Base-by-base conservation (phyloP, 202 grass and related monocot genomes). In the Zizania palustris region DNA sequence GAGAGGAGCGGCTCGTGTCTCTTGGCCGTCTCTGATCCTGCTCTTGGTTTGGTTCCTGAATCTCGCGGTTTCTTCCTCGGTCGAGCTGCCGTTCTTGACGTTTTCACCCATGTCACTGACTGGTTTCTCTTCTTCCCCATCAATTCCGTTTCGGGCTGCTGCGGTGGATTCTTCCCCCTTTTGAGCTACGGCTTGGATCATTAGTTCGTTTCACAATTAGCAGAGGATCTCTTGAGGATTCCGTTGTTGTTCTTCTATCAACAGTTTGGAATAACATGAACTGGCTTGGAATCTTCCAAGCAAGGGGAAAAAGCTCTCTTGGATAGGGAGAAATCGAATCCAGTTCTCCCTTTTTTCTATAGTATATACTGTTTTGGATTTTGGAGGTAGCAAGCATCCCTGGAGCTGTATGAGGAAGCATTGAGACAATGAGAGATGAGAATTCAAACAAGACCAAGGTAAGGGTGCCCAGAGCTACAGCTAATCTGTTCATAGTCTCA, bases 361-460 rank as follows among this genome's bases (percentile, higher is more conserved):
- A 19, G 56, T 46, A 63, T 45, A 56, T 76, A 60, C 84, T 63
- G 44, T 72, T 73, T 55, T 72, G 48, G 75, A 41, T 18, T 14
- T 55, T 72, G 48, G 75, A 62, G 65, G 75, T 41, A 72, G 69
- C 58, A 20, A 61, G 7, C 58, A 43, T 84, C 34, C 45, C 71
- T 58, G 72, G 15, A 84, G 61, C 88, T 98, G 91, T 70, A 93
- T 97, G 94, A 90, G 84, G 91, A 84, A 80, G 84, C 82, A 85
- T 20, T 88, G 88, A 83, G 86, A 91, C 88, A 90, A 97, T 97
- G 94, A 97, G 94, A 92, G 94, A 97, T 91, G 94, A 93, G 58
- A 91, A 82, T 89, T 86, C 79, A 50, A 93, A 71, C 72, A 97
- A 91, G 86, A 97, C 71, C 93, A 96, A 91, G 94, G 94, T 97